Evolutionary conservation across 805 yeast genomes (phyloP).

Genomic region (Wickerhamiella bombiphila): DNA sequence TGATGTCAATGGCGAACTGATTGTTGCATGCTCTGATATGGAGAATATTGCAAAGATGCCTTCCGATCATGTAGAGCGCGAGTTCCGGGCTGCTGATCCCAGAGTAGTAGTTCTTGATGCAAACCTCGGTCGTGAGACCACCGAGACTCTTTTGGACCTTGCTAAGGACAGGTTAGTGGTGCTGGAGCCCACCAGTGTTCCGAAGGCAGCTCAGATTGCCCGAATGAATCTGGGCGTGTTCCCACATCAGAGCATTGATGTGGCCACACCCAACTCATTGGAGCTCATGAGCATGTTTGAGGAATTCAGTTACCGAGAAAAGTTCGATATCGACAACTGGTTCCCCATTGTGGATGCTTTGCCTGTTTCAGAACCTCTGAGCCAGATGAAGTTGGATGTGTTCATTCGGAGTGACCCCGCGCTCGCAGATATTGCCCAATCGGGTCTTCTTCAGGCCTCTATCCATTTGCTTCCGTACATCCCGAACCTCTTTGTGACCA

Average conservation of each 20-base stretch:
- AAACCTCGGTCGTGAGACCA: slow-evolving; percentile 37
- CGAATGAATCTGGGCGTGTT: slow-evolving; percentile 27
- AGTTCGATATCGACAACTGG: slow-evolving; percentile 51
- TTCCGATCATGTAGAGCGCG: slow-evolving; percentile 27
- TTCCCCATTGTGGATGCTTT: slow-evolving; percentile 55
- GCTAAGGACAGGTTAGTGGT: slow-evolving; percentile 21
- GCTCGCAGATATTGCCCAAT: slow-evolving; percentile 21
- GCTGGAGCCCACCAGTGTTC: slow-evolving; percentile 65
- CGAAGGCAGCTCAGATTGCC: slow-evolving; percentile 42
- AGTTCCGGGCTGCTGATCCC: slow-evolving; percentile 33
- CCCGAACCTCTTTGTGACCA: slow-evolving; percentile 50
- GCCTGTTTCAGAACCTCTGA: slow-evolving; percentile 26
- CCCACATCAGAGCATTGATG: slow-evolving; percentile 31
- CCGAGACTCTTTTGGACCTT: slow-evolving; percentile 26
- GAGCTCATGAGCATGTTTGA: slow-evolving; percentile 46
- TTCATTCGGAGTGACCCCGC: slow-evolving; percentile 17
- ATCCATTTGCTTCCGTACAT: slow-evolving; percentile 61
- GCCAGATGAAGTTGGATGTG: slow-evolving; percentile 18
- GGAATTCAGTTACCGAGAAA: slow-evolving; percentile 31
- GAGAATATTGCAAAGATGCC: slow-evolving; percentile 41
- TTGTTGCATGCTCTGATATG: slow-evolving; percentile 80
- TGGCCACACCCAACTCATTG: slow-evolving; percentile 53
- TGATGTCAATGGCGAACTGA: slow-evolving; percentile 42
- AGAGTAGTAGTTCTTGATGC: slow-evolving; percentile 48
- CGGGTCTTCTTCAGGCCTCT: slow-evolving; percentile 43